Base-by-base conservation (phyloP, 2,329 filamentous ascomycete species). In the Sclerotinia trifoliorum region DNA sequence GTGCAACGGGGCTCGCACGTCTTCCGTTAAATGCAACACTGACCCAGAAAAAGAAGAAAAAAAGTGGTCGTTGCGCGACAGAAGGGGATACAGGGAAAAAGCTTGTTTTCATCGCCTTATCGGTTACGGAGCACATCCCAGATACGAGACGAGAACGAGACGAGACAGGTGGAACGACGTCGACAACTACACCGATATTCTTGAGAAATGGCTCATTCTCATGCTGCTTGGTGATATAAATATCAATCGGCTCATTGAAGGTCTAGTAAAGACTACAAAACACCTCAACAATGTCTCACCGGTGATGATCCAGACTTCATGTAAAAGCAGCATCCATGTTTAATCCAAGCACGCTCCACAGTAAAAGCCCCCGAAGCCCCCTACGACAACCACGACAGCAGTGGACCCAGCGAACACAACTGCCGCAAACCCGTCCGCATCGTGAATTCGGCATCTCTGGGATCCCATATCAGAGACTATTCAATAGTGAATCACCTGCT, bases 71-170 rank as follows among this genome's bases (percentile, higher is more conserved):
- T 21, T 6, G 58, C 11, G 11, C 58, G 26, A 35, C 29, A 26
- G 21, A 11, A 49, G 44, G 58, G 44, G 19, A n/a, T 24, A 61
- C 26, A 35, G 35, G 29, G 29, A n/a, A 39, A 62, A 62, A 62
- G 60, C 60, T 29, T 42, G 46, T 66, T 57, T 68, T 44, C 39
- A 32, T 48, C n/a, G 46, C 60, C 60, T 62, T 62, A 62, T 51
- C 60, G 46, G 35, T 62, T 62, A 62, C 58, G 46, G 44, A 62
- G 58, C 56, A 46, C 58, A 35, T 32, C 44, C 58, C 29, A 11
- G 35, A 46, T 21, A 39, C 2, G 29, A 13, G 39, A 7, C 35
- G 35, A 39, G 11, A 11, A 39, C 35, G 35, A 11, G 7, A 49
- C 5, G 2, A 39, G 3, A 19, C 17, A 7, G 32, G 21, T 10